Evolutionary conservation across 2,329 filamentous ascomycete genomes (phyloP), one percentile per base, ranked within the genome.

Genomic region (Colletotrichum tamarilloi): DNA sequence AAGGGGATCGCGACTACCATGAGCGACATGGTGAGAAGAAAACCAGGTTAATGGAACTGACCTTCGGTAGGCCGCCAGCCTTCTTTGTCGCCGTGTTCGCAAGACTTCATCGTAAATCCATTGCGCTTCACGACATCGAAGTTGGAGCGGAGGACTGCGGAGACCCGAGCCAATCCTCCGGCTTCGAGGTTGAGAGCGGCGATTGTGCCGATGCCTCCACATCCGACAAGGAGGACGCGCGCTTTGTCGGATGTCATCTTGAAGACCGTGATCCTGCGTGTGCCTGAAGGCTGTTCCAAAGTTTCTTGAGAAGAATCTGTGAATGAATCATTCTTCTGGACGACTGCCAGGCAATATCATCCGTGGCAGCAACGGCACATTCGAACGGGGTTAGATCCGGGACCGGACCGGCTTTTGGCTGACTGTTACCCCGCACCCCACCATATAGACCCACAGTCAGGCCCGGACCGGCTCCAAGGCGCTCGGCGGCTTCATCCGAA

Each of bases 121-220:
- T 84, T 77, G 7, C 83, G 76, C 9, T 79, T 76, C 11, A 89
- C 89, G 0, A 79, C 80, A 0, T 82, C 79, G 78, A 85, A 91
- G 76, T 91, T 92, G 1, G 89, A 91, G 22, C 90, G 84, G 49
- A 90, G 80, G 0, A 91, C 86, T 0, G 86, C 81, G 0, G 89
- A 90, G 4, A 91, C 88, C 9, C 77, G 81, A n/a, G 88, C 87
- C 24, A 82, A 80, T 8, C 84, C 84, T 5, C 87, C 87, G 6
- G 80, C 77, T 77, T 91, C 86, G 22, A 92, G 82, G 30, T 86
- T 87, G 56, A 89, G 85, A 5, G 88, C 88, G 4, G 87, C 86
- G 76, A 91, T 88, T 0, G 88, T 86, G 28, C 89, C 89, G 1
- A 91, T 85, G 7, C 87, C 88, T 9, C 90, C 90, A 11, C 84